Evolutionary conservation across 352 stramenopile genomes (phyloP), one percentile per base, ranked within the genome.

Genomic region (Phytophthora tubulina): DNA sequence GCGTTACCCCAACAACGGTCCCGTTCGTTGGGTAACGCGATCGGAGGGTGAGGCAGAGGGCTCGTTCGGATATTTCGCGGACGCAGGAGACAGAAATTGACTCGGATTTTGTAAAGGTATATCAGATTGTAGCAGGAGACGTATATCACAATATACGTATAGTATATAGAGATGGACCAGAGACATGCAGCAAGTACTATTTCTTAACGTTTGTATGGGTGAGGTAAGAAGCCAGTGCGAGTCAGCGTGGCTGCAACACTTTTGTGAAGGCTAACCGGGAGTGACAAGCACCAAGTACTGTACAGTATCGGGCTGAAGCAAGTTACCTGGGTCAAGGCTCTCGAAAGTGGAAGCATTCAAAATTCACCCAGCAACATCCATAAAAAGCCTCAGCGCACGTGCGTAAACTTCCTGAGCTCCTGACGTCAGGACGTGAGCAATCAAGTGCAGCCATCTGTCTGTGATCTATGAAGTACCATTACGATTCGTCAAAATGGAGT

Each of bases 1-100:
- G 82, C 82, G 82, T 85, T 90, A 90, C 76, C 72, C 48, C 70
- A 85, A 75, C 73, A 85, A 81, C 57, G 49, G 67, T 15, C 48
- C 31, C 48, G n/a, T 62, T 59, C 51, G 51, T 59, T 33, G 4
- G 33, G 50, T 44, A 55, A 42, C 49, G 49, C 33, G 36, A 59
- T 21, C 52, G 48, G 39, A 35, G 35, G 54, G 38, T 33, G 54
- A 44, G 39, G 15, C 21, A 59, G 54, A 63, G 21, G 55, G 42
- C 17, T 14, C 7, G n/a, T 67, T 35, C 42, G 38, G 58, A 65
- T 63, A 64, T 30, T 50, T 38, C 3, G 6, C 21, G 9, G 65
- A 51, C 10, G 11, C n/a, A 15, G 0, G 49, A n/a, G 39, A 74
- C 21, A 27, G 21, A 27, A 45, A n/a, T 8, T 45, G 51, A 58